These are phyloP conservation scores for Podospora bellae-mahoneyi DNA, from an alignment of 495 filamentous ascomycete genomes.

Conservation along the genomic window DNA sequence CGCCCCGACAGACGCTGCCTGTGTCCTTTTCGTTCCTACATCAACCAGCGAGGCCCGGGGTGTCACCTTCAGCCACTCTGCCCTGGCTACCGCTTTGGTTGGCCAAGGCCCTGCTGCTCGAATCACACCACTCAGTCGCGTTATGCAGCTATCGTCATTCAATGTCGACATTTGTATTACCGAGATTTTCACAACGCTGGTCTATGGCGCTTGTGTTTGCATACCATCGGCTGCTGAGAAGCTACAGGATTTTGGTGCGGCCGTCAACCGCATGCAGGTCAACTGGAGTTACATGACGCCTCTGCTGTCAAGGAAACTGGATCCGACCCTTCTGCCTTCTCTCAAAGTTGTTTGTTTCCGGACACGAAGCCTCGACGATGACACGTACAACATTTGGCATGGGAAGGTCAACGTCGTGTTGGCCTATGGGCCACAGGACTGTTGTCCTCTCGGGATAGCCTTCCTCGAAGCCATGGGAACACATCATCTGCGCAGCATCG, in stretches of 20 bases:
- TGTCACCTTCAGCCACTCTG: constrained; percentile 45
- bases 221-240: constrained; percentile 44
- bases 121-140: constrained; percentile 49
- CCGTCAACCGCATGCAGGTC: constrained; percentile 45
- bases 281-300: constrained; percentile 51
- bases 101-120: constrained; percentile 49
- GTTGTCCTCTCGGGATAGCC: constrained; percentile 45
- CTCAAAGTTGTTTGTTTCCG: constrained; percentile 47
- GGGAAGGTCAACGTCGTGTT: constrained; percentile 44
- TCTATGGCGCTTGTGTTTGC: constrained; percentile 50
- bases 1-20: constrained; percentile 41
- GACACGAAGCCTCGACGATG: constrained; percentile 41
- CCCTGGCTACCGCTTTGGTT: constrained; percentile 41
- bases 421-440: constrained; percentile 45
- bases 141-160: constrained; percentile 67
- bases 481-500: constrained; percentile 39
- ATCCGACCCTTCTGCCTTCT: constrained; percentile 35
- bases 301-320: constrained; percentile 42
- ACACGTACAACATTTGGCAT: constrained; percentile 42
- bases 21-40: constrained; percentile 39
- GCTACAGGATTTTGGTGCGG: constrained; percentile 35
- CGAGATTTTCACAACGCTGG: constrained; percentile 64
- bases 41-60: constrained; percentile 36
- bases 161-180: constrained; percentile 65
- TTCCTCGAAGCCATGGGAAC: constrained; percentile 40